Base-by-base conservation (phyloP, 345 rosid species). In the Populus nigra region DNA sequence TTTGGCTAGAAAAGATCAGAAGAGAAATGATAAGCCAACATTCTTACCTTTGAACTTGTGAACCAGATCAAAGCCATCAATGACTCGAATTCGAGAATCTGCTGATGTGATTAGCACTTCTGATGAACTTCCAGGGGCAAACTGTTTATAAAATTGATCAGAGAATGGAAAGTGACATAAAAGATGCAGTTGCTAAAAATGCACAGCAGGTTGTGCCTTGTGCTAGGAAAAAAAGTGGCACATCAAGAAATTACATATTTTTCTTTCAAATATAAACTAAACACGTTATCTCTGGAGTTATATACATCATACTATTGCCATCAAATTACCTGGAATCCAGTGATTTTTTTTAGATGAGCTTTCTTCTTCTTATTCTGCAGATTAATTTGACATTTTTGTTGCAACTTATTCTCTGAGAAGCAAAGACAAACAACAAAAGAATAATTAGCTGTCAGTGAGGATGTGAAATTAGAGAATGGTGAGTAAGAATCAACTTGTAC, bases 101-200 rank as follows among this genome's bases (percentile, higher is more conserved):
- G 99, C 92, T 39, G 97, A 93, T 33, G 98, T 93, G 81, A 93
- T 81, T n/a, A 96, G 92, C 76, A 96, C 95, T 88, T 93, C 96
- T 59, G 96, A 88, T 78, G 95, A 96, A 79, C 98, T 96, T 82
- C 97, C 96, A 25, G 88, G 92, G 8, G 90, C 92, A 92, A 93
- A 96, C 99, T 96, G 88, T 77, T 77, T 74, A 66, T 13, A 61
- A 76, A 84, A 82, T 73, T n/a, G 74, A 78, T 77, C 61, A 85
- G 80, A 62, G 72, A 49, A 68, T 47, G 41, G 29, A 63, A 75
- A 41, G n/a, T 73, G 74, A 79, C 72, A 50, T 79, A 75, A 33
- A 65, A 80, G 41, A 49, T 41, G 72, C 71, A 25, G 17, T 57
- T 63, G 33, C 25, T 65, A 22, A 39, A 49, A 68, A 50, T 59